These are phyloP conservation scores for Jacaranda mimosifolia DNA, from an alignment of 257 asterid genomes.

Conservation along the genomic window DNA sequence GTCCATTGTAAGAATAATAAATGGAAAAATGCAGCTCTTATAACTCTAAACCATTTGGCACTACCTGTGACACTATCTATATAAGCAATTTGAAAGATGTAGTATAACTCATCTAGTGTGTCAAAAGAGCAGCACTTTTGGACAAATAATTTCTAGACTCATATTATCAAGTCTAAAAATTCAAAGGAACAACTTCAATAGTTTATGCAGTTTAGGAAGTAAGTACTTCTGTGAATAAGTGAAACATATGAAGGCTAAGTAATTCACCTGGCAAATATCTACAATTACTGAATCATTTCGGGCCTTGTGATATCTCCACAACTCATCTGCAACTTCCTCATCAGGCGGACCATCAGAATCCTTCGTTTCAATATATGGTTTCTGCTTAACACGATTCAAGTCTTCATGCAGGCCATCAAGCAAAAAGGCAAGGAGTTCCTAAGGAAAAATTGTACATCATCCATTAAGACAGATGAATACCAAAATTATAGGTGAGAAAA, in stretches of 20 bases:
- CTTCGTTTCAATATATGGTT: conserved; percentile 85
- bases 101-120: not conserved
- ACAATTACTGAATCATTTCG: conserved; percentile 93
- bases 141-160: not conserved
- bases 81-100: not conserved
- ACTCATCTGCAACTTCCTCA: conserved; percentile 91
- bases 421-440: conserved; percentile 98
- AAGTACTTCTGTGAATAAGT: not conserved
- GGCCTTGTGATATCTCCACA: conserved; percentile 95
- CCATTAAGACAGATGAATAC: conserved; percentile 23
- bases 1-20: not conserved
- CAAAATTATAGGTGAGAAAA: too few relatives aligned
- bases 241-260: conserved; percentile 25
- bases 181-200: conserved; percentile 13
- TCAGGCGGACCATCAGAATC: conserved; percentile 88
- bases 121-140: not conserved
- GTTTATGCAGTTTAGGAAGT: not conserved
- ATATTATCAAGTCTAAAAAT: conserved; percentile 9
- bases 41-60: not conserved
- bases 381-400: conserved; percentile 93
- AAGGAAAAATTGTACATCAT: conserved; percentile 32
- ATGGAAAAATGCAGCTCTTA: not conserved
- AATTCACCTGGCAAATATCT: conserved; percentile 86
- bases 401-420: conserved; percentile 99
- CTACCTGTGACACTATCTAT: not conserved